A percentile compares a stretch with the other conserved stretches of the same genome.
Conservation (phyloP, 306 rosid species). For the Corylus avellana region DNA sequence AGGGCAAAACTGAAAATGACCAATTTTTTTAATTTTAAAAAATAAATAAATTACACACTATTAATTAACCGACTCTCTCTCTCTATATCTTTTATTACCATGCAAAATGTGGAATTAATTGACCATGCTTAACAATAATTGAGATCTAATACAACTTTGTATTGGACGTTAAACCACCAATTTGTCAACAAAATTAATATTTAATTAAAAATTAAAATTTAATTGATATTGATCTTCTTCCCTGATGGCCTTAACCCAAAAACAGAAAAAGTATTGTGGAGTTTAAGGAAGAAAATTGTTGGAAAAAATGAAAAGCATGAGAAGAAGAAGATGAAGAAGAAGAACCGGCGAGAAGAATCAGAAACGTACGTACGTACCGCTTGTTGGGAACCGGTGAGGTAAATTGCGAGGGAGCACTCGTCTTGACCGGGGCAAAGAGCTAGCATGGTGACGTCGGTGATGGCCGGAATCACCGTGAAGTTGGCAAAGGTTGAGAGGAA, state of each 20-base stretch:
- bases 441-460: conserved; percentile 66
- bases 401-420: conserved; percentile 84
- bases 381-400: conserved; percentile 76
- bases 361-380: conserved; percentile 29
- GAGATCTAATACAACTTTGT: too few relatives aligned
- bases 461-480: conserved; percentile 43
- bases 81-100: neutral
- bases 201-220: too few relatives aligned
- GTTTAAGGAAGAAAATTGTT: neutral
- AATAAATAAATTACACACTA: neutral
- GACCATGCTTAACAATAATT: neutral
- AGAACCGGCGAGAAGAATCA: neutral
- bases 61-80: neutral
- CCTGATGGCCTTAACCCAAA: too few relatives aligned
- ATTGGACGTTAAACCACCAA: too few relatives aligned
- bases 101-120: neutral
- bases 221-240: too few relatives aligned
- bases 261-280: neutral
- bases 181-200: too few relatives aligned
- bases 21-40: neutral
- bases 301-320: neutral
- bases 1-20: neutral
- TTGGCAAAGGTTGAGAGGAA: conserved; percentile 38
- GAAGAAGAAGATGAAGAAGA: neutral
- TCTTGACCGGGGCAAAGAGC: conserved; percentile 76